Percentiles rank a stretch among this genome's conserved stretches.
Conservation (phyloP, 2,329 filamentous ascomycete genomes). For the Aspergillus floridensis region DNA sequence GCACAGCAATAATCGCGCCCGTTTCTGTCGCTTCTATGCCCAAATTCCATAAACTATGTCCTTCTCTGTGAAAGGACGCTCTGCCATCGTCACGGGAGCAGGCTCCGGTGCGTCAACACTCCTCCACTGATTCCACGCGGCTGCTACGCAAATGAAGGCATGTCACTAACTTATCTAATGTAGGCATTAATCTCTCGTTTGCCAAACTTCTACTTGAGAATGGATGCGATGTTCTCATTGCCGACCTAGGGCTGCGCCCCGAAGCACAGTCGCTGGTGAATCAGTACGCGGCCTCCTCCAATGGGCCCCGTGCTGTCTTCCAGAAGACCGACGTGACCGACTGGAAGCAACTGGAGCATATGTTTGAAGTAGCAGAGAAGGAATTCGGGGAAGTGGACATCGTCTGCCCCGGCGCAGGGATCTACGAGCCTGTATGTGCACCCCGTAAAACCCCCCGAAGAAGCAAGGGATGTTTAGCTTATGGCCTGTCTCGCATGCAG, state of each 20-base stretch:
- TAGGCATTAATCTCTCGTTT: constrained; percentile 49
- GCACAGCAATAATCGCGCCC: no score
- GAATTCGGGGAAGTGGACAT: constrained; percentile 50
- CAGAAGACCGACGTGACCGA: constrained; percentile 49
- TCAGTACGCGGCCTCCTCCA: constrained; percentile 30
- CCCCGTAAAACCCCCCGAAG: not conserved
- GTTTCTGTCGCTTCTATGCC: not conserved
- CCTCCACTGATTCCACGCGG: not conserved
- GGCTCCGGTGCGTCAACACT: constrained; percentile 47
- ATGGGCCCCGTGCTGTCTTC: constrained; percentile 40
- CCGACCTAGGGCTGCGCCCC: constrained; percentile 45
- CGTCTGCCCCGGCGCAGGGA: constrained; percentile 48
- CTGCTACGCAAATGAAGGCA: not conserved
- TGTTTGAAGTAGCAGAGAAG: constrained; percentile 50
- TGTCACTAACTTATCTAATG: not conserved
- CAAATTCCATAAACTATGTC: constrained; percentile 28
- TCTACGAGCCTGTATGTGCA: constrained; percentile 43
- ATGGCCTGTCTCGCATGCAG: constrained; percentile 23
- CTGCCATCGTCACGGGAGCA: constrained; percentile 55
- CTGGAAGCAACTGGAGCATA: constrained; percentile 49
- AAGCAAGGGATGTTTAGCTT: not conserved
- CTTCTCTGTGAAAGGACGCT: constrained; percentile 44
- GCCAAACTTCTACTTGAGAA: constrained; percentile 44
- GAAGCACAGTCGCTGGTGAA: constrained; percentile 44
- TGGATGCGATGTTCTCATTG: constrained; percentile 48